Percentiles rank a stretch among this genome's conserved stretches.
Evolutionary conservation across 2,329 filamentous ascomycete genomes (phyloP).

Genomic region (Colletotrichum chlorophyti): DNA sequence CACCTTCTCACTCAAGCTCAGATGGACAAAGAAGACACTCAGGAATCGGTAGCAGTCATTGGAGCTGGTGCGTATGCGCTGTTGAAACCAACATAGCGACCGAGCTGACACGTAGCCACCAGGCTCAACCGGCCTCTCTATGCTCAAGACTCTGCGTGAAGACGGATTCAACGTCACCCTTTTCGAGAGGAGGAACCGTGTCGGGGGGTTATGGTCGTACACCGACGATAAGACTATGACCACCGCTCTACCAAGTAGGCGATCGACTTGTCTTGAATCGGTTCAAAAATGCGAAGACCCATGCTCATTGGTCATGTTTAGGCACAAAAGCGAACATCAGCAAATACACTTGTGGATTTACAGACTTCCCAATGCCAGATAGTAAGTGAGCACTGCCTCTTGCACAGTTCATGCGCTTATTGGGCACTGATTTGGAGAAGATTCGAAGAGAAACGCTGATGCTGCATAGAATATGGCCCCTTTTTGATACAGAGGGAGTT

Average conservation of each 20-base stretch:
- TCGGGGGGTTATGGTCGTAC: conserved; percentile 53
- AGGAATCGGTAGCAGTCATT: conserved; percentile 31
- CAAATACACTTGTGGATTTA: conserved; percentile 46
- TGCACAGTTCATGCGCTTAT: neutral
- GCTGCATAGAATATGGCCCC: conserved; percentile 34
- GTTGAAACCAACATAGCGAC: neutral
- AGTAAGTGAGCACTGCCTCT: too few relatives aligned
- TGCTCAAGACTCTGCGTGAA: conserved; percentile 48
- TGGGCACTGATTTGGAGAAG: too few relatives aligned
- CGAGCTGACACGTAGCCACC: neutral
- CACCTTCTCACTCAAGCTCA: too few relatives aligned
- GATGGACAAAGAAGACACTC: neutral
- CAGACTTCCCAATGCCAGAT: conserved; percentile 50
- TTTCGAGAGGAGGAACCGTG: conserved; percentile 45
- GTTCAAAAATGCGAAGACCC: conserved; percentile 16
- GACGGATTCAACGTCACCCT: conserved; percentile 50
- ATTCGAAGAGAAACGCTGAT: neutral
- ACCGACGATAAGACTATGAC: conserved; percentile 43
- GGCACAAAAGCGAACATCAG: conserved; percentile 43
- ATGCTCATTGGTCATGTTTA: neutral
- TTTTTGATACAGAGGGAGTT: conserved; percentile 35
- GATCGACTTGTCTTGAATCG: conserved; percentile 16
- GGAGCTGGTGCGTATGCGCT: conserved; percentile 31
- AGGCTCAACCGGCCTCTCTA: conserved; percentile 39
- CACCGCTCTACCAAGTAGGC: conserved; percentile 41